Conservation (phyloP, 2,329 filamentous ascomycete species). For the Fusarium proliferatum region DNA sequence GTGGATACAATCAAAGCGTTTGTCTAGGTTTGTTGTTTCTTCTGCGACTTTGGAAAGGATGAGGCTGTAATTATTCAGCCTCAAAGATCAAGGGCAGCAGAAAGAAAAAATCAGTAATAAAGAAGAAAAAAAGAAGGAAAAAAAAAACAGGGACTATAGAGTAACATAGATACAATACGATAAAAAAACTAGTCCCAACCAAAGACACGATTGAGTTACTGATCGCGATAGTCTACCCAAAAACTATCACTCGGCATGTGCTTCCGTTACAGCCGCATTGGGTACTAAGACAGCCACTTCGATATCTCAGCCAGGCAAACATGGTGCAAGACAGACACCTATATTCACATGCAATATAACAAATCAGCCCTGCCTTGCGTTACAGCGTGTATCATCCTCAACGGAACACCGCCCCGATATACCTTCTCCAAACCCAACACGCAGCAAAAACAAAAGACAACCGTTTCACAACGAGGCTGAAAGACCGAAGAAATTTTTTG, state of each 20-base stretch:
- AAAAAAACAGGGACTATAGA: background rate
- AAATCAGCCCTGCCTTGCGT: constrained; percentile 4
- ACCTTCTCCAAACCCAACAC: background rate
- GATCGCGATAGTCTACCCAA: background rate
- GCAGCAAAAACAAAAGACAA: background rate
- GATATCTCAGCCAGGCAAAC: background rate
- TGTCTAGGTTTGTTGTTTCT: constrained; percentile 23
- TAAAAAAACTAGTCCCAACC: background rate
- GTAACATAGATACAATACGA: constrained; percentile 3
- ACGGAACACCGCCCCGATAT: constrained; percentile 1
- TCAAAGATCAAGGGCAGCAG: background rate
- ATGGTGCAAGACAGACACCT: background rate
- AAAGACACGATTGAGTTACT: constrained; percentile 8
- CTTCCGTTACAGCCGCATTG: background rate
- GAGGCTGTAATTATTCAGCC: constrained; percentile 8
- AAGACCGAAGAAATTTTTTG: background rate
- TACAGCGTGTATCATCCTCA: background rate
- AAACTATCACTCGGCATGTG: constrained; percentile 1
- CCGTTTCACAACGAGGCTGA: constrained; percentile 25
- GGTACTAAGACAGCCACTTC: background rate
- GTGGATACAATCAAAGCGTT: constrained; percentile 23
- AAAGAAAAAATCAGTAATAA: background rate
- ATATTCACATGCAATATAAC: background rate
- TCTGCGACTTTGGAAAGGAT: background rate
- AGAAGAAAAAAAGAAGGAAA: background rate